A percentile compares a stretch with the other conserved stretches of the same genome.
Evolutionary conservation across 495 filamentous ascomycete genomes (phyloP).

Genomic region (Aspergillus hancockii): DNA sequence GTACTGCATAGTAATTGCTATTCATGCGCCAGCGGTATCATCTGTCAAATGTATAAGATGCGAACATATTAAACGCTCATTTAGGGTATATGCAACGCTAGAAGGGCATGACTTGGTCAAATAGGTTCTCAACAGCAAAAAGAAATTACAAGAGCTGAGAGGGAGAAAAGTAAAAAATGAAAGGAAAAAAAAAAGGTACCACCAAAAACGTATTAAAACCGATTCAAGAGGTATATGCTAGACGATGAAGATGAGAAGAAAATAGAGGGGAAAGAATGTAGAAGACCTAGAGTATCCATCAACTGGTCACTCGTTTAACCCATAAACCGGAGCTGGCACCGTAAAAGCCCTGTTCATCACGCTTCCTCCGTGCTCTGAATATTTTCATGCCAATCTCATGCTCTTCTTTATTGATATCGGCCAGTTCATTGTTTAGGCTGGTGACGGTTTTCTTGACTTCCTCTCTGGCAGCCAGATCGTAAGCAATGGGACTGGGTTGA

Average conservation of each 20-base stretch:
- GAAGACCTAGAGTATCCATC: slow-evolving; percentile 12
- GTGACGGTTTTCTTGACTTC: slow-evolving; percentile 73
- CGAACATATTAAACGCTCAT: slow-evolving; percentile 9
- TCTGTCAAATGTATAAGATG: background rate
- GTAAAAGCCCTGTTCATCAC: slow-evolving; percentile 69
- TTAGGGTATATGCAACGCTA: slow-evolving; percentile 11
- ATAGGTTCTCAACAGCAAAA: background rate
- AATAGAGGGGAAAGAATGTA: slow-evolving; percentile 6
- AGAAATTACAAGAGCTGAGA: slow-evolving; percentile 2
- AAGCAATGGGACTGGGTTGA: slow-evolving; percentile 57
- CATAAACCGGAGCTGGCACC: slow-evolving; percentile 75
- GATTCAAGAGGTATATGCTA: background rate
- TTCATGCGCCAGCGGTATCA: background rate
- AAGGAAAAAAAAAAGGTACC: slow-evolving; percentile 2
- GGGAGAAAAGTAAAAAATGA: slow-evolving; percentile 6
- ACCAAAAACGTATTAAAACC: background rate
- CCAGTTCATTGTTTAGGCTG: slow-evolving; percentile 68
- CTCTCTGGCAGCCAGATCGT: slow-evolving; percentile 59
- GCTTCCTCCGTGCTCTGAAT: slow-evolving; percentile 75
- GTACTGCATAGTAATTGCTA: background rate
- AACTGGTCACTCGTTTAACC: slow-evolving; percentile 70
- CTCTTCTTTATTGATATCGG: slow-evolving; percentile 76
- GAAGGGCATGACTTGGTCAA: slow-evolving; percentile 11
- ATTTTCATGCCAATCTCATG: slow-evolving; percentile 85
- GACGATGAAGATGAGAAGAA: slow-evolving; percentile 1